Evolutionary conservation across 306 rosid genomes (phyloP).

Genomic region (Begonia masoniana): DNA sequence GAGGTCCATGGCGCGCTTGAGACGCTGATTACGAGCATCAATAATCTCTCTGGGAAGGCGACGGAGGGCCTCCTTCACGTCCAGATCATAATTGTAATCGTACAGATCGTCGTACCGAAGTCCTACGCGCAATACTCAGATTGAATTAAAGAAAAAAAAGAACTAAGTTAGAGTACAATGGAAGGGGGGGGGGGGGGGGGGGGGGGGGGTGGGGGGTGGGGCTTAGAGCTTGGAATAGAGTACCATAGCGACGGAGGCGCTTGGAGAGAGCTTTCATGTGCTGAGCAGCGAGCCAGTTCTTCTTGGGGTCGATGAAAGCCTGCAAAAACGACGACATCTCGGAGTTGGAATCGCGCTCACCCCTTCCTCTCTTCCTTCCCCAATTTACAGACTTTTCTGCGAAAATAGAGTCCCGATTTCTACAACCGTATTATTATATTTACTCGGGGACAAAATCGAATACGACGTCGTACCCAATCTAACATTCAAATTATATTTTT

Average conservation of each 20-base stretch:
- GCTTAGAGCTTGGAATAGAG: constrained; percentile 19
- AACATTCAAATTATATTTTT: too few species aligned
- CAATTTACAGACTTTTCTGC: too few species aligned
- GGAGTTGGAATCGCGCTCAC: neutral
- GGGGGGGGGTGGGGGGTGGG: too few species aligned
- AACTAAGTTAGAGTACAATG: neutral
- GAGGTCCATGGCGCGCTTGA: constrained; percentile 92
- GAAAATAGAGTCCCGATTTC: too few species aligned
- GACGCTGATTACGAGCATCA: constrained; percentile 87
- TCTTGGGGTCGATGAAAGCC: constrained; percentile 57
- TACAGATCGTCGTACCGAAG: constrained; percentile 87
- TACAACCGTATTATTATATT: too few species aligned
- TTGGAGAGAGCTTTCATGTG: constrained; percentile 72
- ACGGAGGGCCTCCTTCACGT: constrained; percentile 79
- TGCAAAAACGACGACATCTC: constrained; percentile 60
- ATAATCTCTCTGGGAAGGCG: constrained; percentile 85
- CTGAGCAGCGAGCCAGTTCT: constrained; percentile 66
- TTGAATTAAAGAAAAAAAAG: neutral
- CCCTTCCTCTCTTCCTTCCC: too few species aligned
- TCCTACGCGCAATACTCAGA: constrained; percentile 27
- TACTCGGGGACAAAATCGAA: too few species aligned
- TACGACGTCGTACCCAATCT: too few species aligned
- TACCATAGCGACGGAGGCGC: constrained; percentile 79
- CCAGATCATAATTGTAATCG: constrained; percentile 77
- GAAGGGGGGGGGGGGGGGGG: constrained; percentile 14